A percentile compares a stretch with the other conserved stretches of the same genome.
Evolutionary conservation across 345 rosid species (phyloP).

Genomic region (Salix udensis): DNA sequence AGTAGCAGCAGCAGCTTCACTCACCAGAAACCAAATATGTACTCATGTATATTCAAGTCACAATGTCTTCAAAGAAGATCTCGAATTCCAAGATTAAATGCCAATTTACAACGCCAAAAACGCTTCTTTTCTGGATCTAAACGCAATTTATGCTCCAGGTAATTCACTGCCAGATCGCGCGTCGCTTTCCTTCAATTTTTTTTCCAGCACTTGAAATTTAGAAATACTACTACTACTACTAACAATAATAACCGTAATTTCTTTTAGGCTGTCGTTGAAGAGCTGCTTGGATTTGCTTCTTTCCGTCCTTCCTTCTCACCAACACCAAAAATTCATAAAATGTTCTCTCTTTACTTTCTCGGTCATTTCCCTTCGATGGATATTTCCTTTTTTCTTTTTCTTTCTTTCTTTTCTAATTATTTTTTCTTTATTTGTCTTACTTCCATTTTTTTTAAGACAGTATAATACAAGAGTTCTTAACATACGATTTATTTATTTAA

Average conservation of each 20-base stretch:
- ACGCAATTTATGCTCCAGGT: conserved; percentile 24
- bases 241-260: neutral
- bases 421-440: neutral
- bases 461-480: neutral
- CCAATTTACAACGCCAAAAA: conserved; percentile 21
- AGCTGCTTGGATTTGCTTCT: conserved; percentile 36
- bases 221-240: no score
- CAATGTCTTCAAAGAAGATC: conserved; percentile 23
- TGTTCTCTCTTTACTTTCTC: neutral
- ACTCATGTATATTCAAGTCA: neutral
- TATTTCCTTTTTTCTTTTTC: conserved; percentile 13
- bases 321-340: conserved; percentile 25
- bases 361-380: conserved; percentile 3
- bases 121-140: conserved; percentile 42
- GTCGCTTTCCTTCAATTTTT: neutral
- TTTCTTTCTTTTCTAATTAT: neutral
- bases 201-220: neutral
- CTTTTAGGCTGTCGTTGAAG: conserved; percentile 3
- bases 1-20: neutral
- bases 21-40: neutral
- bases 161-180: neutral
- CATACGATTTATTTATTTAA: neutral
- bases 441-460: neutral
- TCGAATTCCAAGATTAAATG: conserved; percentile 20
- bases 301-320: conserved; percentile 25